phyloP scores from a whole-genome alignment of 176 grass and related monocot species.

The Phoenix dactylifera region DNA sequence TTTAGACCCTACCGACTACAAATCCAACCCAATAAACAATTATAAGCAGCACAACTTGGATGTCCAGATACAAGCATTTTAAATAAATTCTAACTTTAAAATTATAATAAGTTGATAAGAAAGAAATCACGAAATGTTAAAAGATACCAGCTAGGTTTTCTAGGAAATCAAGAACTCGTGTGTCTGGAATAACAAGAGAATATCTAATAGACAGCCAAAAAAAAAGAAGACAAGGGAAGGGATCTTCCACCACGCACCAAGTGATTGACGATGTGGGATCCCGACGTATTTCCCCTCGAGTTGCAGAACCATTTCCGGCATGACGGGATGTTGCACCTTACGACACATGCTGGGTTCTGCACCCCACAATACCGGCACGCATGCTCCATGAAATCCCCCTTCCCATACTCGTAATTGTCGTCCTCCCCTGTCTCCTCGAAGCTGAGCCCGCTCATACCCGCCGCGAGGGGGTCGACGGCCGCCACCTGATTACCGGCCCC shows the following conservation, averaged over 20 bases:
- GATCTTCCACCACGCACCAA: slow-evolving; percentile 31
- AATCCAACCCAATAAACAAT: too few species aligned
- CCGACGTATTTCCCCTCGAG: slow-evolving; percentile 90
- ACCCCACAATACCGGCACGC: slow-evolving; percentile 92
- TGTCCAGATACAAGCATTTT: too few species aligned
- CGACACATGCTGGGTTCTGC: slow-evolving; percentile 86
- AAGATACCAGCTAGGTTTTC: too few species aligned
- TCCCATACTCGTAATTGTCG: slow-evolving; percentile 68
- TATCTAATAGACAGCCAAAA: too few species aligned
- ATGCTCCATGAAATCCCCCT: slow-evolving; percentile 84
- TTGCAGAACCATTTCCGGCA: slow-evolving; percentile 99
- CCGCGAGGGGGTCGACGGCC: slow-evolving; percentile 41
- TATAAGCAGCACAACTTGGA: too few species aligned
- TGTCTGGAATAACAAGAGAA: too few species aligned
- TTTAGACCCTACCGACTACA: too few species aligned
- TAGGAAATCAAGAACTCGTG: too few species aligned
- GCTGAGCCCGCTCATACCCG: slow-evolving; percentile 75
- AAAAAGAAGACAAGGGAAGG: background rate
- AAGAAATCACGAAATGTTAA: too few species aligned
- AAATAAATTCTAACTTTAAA: too few species aligned
- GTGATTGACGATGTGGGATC: slow-evolving; percentile 96
- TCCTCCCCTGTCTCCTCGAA: slow-evolving; percentile 76
- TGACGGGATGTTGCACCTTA: slow-evolving; percentile 79
- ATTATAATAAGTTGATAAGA: too few species aligned
- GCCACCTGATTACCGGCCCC: slow-evolving; percentile 6